Base-by-base conservation (phyloP, 257 asterid genomes). In the Primulina eburnea region DNA sequence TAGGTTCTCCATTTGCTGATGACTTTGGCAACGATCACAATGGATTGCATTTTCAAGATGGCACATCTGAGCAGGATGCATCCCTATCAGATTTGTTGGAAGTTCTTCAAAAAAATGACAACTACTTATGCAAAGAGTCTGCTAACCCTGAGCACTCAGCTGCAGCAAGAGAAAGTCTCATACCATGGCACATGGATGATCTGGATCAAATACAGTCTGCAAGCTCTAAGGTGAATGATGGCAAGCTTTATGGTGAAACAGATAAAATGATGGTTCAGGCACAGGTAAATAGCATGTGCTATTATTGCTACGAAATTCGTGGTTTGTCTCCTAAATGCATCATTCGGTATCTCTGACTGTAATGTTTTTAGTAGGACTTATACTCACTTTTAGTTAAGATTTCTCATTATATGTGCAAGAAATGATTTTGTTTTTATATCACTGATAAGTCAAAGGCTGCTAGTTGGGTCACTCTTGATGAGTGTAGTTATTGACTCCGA, bases 1-100 rank as follows among this genome's bases (percentile, higher is more conserved):
- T 75, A 12, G 87, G 85, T 73, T 88, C 95, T 43, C 92, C 92
- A 17, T 88, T 81, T 78, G 82, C 88, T 68, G 85, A 84, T 77
- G 87, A 86, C 78, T 88, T 86, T 79, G 95, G 95, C 59, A 62
- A 72, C 71, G 85, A 84, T 71, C 80, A 76, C 64, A 67, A 80
- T 47, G 92, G 80, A 21, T 65, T 77, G 62, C 79, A 76, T 79
- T 88, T 88, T 74, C 85, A 83, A 82, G 95, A 88, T 69, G 95
- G 92, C 58, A 73, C 92, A 33, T 81, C 83, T 47, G 95, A 88
- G 75, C 92, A 81, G 70, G 95, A 88, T 81, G 88, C 80, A 65
- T 88, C 92, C 71, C 76, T 86, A 57, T 77, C 95, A 14, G 84
- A 81, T 30, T 70, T 86, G 40, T 83, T 86, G 64, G 88, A 80